A percentile compares a stretch with the other conserved stretches of the same genome.
phyloP scores from a whole-genome alignment of 768 basidiomycete species.

The Amanita muscaria region DNA sequence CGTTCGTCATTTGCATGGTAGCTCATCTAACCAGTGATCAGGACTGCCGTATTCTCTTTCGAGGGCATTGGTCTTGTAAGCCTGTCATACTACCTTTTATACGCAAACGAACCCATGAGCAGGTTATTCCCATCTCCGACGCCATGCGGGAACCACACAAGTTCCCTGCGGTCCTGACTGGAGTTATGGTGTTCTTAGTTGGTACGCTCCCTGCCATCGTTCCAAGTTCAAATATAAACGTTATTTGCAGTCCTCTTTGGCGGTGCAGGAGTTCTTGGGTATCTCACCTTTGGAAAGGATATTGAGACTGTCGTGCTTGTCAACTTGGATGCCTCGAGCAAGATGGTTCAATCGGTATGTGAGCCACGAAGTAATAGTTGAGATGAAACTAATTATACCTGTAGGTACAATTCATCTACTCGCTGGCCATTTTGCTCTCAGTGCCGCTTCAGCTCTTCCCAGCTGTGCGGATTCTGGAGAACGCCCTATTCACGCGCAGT shows the following conservation, averaged over 20 bases:
- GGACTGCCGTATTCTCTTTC: slow-evolving; percentile 97
- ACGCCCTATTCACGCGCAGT: slow-evolving; percentile 81
- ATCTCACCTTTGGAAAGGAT: slow-evolving; percentile 78
- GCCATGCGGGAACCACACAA: slow-evolving; percentile 93
- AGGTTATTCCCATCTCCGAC: slow-evolving; percentile 94
- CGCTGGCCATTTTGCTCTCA: slow-evolving; percentile 87
- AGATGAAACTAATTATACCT: background rate
- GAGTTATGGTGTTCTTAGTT: slow-evolving; percentile 84
- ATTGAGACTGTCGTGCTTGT: slow-evolving; percentile 92
- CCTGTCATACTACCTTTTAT: slow-evolving; percentile 8
- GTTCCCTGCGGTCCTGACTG: slow-evolving; percentile 81
- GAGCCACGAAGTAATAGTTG: slow-evolving; percentile 9
- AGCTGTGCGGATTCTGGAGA: slow-evolving; percentile 94
- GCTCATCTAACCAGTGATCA: slow-evolving; percentile 18
- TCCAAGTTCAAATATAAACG: slow-evolving; percentile 4
- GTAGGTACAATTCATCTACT: slow-evolving; percentile 78
- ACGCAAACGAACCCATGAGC: slow-evolving; percentile 6
- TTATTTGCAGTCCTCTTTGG: slow-evolving; percentile 62
- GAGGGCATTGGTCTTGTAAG: slow-evolving; percentile 90
- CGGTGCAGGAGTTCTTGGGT: slow-evolving; percentile 79
- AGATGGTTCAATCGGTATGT: slow-evolving; percentile 80
- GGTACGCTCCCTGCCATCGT: slow-evolving; percentile 29
- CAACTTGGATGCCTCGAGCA: slow-evolving; percentile 78
- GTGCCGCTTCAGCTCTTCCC: slow-evolving; percentile 97
- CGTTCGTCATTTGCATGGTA: background rate